Evolutionary conservation across 176 grass and related monocot genomes (phyloP).

Genomic region (Avena eriantha): DNA sequence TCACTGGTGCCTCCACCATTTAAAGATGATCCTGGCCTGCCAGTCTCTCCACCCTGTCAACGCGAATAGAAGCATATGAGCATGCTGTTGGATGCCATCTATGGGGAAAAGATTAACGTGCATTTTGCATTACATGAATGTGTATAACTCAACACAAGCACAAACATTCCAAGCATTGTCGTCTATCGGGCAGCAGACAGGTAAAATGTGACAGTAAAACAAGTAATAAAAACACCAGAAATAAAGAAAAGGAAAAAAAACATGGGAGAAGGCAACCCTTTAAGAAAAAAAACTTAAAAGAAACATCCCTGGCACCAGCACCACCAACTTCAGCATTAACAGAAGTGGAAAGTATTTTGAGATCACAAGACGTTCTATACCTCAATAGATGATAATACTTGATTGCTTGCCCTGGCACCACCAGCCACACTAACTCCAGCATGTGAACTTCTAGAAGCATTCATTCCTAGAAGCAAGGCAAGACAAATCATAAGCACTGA

Average conservation of each 20-base stretch:
- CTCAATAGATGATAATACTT: slow-evolving; percentile 58
- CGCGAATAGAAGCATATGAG: slow-evolving; percentile 22
- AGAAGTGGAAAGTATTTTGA: slow-evolving; percentile 16
- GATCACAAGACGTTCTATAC: slow-evolving; percentile 47
- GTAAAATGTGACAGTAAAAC: background rate
- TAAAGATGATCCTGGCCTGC: slow-evolving; percentile 45
- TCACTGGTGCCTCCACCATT: slow-evolving; percentile 55
- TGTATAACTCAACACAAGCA: background rate
- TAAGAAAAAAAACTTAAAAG: background rate
- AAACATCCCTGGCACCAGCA: background rate
- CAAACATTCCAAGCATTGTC: slow-evolving; percentile 32
- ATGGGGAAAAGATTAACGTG: background rate
- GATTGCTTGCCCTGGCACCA: slow-evolving; percentile 55
- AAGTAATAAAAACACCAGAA: background rate
- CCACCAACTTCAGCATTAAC: background rate
- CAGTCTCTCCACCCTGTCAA: slow-evolving; percentile 47
- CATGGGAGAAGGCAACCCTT: background rate
- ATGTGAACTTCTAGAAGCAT: slow-evolving; percentile 51
- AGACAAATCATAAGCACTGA: slow-evolving; percentile 39
- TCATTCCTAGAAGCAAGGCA: slow-evolving; percentile 48
- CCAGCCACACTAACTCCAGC: slow-evolving; percentile 42
- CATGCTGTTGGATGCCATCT: background rate
- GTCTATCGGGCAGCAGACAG: background rate
- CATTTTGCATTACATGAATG: background rate
- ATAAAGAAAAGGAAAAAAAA: background rate